A percentile compares a stretch with the other conserved stretches of the same genome.
phyloP scores from a whole-genome alignment of 2,329 filamentous ascomycete species.

The Nigrograna mackinnonii region DNA sequence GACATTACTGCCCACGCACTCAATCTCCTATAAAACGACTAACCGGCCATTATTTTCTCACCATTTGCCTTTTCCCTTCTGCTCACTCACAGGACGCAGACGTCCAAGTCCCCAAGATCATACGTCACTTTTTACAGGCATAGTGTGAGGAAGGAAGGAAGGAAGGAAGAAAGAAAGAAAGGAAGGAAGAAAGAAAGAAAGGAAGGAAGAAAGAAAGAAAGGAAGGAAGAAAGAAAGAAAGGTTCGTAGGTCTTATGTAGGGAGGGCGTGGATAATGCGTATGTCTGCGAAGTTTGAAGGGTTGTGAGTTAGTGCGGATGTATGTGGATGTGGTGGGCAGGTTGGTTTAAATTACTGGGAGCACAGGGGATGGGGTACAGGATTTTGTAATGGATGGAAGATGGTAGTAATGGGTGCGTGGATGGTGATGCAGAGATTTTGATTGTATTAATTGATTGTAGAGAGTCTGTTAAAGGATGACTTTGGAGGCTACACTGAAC shows the following conservation, averaged over 20 bases:
- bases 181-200: neutral
- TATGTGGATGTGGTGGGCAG: neutral
- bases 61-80: too few species aligned
- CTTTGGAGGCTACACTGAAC: slow-evolving; percentile 56
- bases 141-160: too few species aligned
- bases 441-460: neutral
- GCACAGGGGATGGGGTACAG: neutral
- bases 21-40: too few species aligned
- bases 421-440: neutral
- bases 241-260: neutral
- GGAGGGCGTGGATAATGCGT: neutral
- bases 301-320: neutral
- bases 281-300: too few species aligned
- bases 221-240: neutral
- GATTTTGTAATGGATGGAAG: too few species aligned
- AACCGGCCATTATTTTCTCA: too few species aligned
- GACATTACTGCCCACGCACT: too few species aligned
- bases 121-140: too few species aligned
- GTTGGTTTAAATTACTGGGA: too few species aligned
- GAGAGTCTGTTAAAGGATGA: slow-evolving; percentile 30
- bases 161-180: too few species aligned
- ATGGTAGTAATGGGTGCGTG: neutral
- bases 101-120: too few species aligned
- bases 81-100: too few species aligned
- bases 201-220: neutral